Evolutionary conservation across 495 filamentous ascomycete genomes (phyloP).

Genomic region (Tetracladium marchalianum): DNA sequence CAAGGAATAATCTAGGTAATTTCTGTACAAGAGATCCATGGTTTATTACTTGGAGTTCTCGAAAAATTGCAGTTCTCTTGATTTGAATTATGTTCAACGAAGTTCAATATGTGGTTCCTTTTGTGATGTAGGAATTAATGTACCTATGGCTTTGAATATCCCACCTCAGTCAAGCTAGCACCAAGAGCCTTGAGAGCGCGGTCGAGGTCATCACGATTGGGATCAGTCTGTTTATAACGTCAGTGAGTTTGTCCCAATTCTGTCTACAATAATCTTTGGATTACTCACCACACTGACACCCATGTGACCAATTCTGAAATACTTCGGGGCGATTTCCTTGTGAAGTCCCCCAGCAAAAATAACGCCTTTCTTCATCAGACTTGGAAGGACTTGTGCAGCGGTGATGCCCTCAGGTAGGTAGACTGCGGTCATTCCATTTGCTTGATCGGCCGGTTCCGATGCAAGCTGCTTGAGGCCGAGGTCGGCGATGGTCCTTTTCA

Average conservation of each 20-base stretch:
- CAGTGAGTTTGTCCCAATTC: neutral
- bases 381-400: constrained; percentile 73
- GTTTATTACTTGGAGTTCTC: too few relatives aligned
- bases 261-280: neutral
- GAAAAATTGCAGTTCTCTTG: too few relatives aligned
- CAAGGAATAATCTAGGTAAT: too few relatives aligned
- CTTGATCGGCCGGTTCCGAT: constrained; percentile 75
- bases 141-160: constrained; percentile 43
- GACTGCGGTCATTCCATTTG: constrained; percentile 95
- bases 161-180: constrained; percentile 62
- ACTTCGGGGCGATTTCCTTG: constrained; percentile 56
- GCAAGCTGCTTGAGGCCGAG: constrained; percentile 84
- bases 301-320: constrained; percentile 78
- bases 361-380: constrained; percentile 78
- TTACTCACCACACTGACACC: constrained; percentile 70
- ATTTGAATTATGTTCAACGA: too few relatives aligned
- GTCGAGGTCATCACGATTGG: constrained; percentile 61
- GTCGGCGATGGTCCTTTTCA: constrained; percentile 70
- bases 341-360: constrained; percentile 93
- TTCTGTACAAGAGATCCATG: too few relatives aligned
- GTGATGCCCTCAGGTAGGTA: constrained; percentile 81
- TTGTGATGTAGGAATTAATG: constrained; percentile 30
- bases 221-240: constrained; percentile 39
- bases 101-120: too few relatives aligned
- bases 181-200: constrained; percentile 76